phyloP scores from a whole-genome alignment of 371 early-diverging fungal species.

The Syncephalastrum sp. region DNA sequence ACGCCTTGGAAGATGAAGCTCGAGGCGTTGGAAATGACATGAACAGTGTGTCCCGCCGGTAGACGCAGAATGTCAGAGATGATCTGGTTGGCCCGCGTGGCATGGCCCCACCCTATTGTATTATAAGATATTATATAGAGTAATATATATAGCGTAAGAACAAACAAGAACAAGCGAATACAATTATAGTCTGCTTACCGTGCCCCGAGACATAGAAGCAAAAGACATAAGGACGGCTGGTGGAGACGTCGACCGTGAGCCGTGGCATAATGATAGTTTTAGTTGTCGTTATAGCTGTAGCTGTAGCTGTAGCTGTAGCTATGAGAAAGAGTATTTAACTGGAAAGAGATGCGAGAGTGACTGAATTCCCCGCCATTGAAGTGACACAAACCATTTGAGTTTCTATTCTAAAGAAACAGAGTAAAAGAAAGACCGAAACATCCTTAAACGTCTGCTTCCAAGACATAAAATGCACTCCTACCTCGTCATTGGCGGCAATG shows the following conservation, averaged over 20 bases:
- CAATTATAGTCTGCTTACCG: constrained; percentile 29
- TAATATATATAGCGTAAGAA: background rate
- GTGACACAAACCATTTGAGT: no score
- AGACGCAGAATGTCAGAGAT: constrained; percentile 56
- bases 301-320: no score
- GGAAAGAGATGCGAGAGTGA: no score
- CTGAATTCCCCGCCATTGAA: no score
- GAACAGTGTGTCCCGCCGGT: constrained; percentile 58
- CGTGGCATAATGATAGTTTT: no score
- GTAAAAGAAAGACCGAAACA: no score
- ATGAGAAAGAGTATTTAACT: no score
- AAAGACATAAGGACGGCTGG: constrained; percentile 38
- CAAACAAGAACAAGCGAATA: background rate
- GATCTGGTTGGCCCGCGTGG: constrained; percentile 65
- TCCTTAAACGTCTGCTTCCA: no score
- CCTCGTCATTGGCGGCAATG: constrained; percentile 88
- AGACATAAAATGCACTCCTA: constrained; percentile 38
- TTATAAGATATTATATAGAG: no score
- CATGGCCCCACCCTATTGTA: constrained; percentile 64
- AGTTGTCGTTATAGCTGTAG: no score
- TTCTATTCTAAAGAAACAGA: no score
- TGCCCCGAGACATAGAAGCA: constrained; percentile 74
- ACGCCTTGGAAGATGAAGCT: constrained; percentile 67
- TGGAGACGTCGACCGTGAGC: no score
- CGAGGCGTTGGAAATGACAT: constrained; percentile 65